phyloP scores from a whole-genome alignment of 2,329 filamentous ascomycete species.

The Aspergillus alliaceus region DNA sequence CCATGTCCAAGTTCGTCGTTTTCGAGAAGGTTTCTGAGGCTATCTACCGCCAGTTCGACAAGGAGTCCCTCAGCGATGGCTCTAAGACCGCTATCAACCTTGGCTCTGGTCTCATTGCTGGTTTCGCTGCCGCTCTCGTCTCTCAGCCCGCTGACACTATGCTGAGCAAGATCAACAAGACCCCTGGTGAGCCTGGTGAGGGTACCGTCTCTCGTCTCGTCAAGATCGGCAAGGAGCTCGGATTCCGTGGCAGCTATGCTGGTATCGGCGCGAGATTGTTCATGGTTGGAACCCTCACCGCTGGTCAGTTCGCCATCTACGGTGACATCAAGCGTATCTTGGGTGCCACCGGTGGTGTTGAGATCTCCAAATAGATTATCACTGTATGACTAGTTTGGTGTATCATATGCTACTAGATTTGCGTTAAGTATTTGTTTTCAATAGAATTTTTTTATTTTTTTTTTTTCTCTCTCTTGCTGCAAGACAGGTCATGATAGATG shows the following conservation, averaged over 20 bases:
- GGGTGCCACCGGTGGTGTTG: slow-evolving; percentile 73
- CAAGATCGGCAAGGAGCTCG: slow-evolving; percentile 87
- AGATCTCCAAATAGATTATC: slow-evolving; percentile 56
- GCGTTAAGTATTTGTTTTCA: slow-evolving; percentile 16
- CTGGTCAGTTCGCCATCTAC: slow-evolving; percentile 87
- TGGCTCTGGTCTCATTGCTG: slow-evolving; percentile 78
- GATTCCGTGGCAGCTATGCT: slow-evolving; percentile 72
- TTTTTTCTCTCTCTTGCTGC: not conserved
- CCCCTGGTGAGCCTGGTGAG: slow-evolving; percentile 82
- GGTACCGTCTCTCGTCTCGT: slow-evolving; percentile 75
- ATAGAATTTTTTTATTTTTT: slow-evolving; percentile 12
- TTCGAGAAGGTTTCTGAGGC: slow-evolving; percentile 84
- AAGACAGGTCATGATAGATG: too few species aligned
- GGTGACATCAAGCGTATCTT: slow-evolving; percentile 70
- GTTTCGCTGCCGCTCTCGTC: slow-evolving; percentile 83
- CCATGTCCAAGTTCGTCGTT: slow-evolving; percentile 93
- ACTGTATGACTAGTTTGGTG: slow-evolving; percentile 18
- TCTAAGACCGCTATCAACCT: slow-evolving; percentile 81
- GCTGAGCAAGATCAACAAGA: slow-evolving; percentile 97
- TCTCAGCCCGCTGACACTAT: slow-evolving; percentile 92
- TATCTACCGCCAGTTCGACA: slow-evolving; percentile 69
- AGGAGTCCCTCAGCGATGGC: slow-evolving; percentile 65
- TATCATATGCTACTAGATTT: slow-evolving; percentile 21
- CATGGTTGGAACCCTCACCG: slow-evolving; percentile 73
- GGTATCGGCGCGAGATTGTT: slow-evolving; percentile 80